phyloP scores from a whole-genome alignment of 345 rosid genomes.

The Aquilaria malaccensis region DNA sequence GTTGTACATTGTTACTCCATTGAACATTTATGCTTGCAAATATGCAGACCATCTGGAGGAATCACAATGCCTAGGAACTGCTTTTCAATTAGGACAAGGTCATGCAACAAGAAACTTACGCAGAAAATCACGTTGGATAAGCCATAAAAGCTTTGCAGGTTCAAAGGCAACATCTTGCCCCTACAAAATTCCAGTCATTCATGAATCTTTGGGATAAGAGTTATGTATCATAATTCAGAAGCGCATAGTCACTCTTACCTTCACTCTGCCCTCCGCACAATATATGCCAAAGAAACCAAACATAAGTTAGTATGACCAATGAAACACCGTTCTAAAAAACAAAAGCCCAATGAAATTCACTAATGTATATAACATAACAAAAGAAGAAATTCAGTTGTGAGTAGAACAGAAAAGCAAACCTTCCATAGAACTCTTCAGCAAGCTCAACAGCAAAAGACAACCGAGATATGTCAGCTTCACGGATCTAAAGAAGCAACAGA shows the following conservation, averaged over 20 bases:
- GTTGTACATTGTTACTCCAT: no score
- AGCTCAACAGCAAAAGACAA: constrained; percentile 98
- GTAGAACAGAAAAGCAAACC: constrained; percentile 35
- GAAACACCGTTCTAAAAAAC: constrained; percentile 2
- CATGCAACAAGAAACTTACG: constrained; percentile 46
- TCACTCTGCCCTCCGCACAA: constrained; percentile 57
- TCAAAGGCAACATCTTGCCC: constrained; percentile 98
- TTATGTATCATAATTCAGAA: constrained; percentile 3
- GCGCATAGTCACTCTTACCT: constrained; percentile 39
- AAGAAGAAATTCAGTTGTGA: constrained; percentile 10
- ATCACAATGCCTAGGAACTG: no score
- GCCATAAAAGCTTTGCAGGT: constrained; percentile 97
- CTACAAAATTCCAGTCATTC: constrained; percentile 35
- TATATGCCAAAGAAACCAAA: constrained; percentile 28
- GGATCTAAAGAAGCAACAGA: constrained; percentile 46
- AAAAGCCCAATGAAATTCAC: constrained; percentile 4
- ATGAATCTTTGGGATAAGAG: constrained; percentile 11
- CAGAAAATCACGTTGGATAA: constrained; percentile 98
- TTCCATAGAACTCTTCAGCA: constrained; percentile 99
- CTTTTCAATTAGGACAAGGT: no score
- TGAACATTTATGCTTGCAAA: no score
- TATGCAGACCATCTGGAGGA: no score
- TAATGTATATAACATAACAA: constrained; percentile 5
- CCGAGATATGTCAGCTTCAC: constrained; percentile 98
- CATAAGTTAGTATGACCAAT: constrained; percentile 33